Percentiles rank a stretch among this genome's conserved stretches.
These are phyloP conservation scores for Apophysomyces ossiformis DNA, from an alignment of 371 early-diverging fungal genomes.

Conservation along the genomic window DNA sequence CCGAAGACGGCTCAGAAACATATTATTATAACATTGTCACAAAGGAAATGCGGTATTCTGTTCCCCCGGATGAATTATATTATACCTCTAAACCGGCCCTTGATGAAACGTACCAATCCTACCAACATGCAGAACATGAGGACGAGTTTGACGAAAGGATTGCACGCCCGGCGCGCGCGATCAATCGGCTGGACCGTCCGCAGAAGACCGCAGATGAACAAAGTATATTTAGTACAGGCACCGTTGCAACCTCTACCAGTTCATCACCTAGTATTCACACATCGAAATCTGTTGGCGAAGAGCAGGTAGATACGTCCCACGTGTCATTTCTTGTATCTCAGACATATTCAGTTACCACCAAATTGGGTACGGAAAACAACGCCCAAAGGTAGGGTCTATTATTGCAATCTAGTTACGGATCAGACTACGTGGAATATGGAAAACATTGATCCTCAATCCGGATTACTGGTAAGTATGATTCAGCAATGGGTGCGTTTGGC, in stretches of 20 bases:
- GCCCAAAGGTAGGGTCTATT: constrained; percentile 74
- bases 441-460: constrained; percentile 51
- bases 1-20: constrained; percentile 61
- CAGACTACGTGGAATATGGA: constrained; percentile 74
- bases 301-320: constrained; percentile 16
- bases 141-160: constrained; percentile 23
- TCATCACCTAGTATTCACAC: constrained; percentile 22
- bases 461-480: constrained; percentile 28
- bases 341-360: constrained; percentile 47
- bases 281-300: constrained; percentile 21
- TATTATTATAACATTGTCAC: constrained; percentile 58
- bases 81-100: constrained; percentile 6
- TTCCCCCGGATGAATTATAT: constrained; percentile 38
- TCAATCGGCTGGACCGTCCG: constrained; percentile 20
- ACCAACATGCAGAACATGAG: background rate
- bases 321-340: background rate
- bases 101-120: background rate
- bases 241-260: constrained; percentile 19
- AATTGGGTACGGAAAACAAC: constrained; percentile 66
- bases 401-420: constrained; percentile 78
- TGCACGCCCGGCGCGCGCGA: constrained; percentile 37
- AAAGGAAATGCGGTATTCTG: constrained; percentile 59
- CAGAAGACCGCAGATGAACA: constrained; percentile 24
- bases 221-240: constrained; percentile 17
- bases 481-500: background rate